phyloP scores from a whole-genome alignment of 1,139 yeast species.

The Sugiyamaella novakii region DNA sequence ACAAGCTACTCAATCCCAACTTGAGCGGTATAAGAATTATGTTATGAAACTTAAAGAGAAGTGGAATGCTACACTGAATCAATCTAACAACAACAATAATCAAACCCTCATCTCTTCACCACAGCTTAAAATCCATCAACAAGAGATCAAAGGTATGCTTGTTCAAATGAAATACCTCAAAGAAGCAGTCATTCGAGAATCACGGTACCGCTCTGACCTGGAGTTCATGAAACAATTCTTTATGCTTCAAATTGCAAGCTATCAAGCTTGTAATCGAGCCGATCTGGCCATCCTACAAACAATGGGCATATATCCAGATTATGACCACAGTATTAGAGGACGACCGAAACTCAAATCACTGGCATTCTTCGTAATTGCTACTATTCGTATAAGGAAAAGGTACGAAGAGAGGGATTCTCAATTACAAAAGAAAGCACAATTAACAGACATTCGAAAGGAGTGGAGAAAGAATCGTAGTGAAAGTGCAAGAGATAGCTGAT shows the following conservation, averaged over 20 bases:
- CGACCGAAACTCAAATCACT: conserved; percentile 37
- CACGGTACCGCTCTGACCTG: conserved; percentile 51
- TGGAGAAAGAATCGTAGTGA: conserved; percentile 5
- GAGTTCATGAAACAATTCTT: conserved; percentile 55
- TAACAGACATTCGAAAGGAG: conserved; percentile 11
- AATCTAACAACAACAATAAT: conserved; percentile 10
- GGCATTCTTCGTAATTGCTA: conserved; percentile 59
- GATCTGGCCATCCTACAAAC: conserved; percentile 51
- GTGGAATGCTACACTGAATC: conserved; percentile 5
- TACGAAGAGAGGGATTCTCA: conserved; percentile 11
- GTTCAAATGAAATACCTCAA: conserved; percentile 32
- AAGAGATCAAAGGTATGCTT: conserved; percentile 26
- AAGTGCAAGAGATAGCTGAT: not conserved
- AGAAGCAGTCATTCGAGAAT: conserved; percentile 34
- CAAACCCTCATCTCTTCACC: not conserved
- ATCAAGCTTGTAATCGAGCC: conserved; percentile 46
- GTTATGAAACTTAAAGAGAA: conserved; percentile 31
- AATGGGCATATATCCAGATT: conserved; percentile 57
- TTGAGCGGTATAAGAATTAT: conserved; percentile 13
- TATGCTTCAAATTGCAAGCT: conserved; percentile 50
- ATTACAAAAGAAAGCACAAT: conserved; percentile 6
- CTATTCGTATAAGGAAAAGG: conserved; percentile 51
- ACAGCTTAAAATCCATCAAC: conserved; percentile 6
- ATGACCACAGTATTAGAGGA: conserved; percentile 31
- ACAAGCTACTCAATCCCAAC: conserved; percentile 8